Evolutionary conservation across 192 early-diverging fungal species (phyloP), one percentile per base, ranked within the genome.

Genomic region (Rhizoclosmatium globosum): DNA sequence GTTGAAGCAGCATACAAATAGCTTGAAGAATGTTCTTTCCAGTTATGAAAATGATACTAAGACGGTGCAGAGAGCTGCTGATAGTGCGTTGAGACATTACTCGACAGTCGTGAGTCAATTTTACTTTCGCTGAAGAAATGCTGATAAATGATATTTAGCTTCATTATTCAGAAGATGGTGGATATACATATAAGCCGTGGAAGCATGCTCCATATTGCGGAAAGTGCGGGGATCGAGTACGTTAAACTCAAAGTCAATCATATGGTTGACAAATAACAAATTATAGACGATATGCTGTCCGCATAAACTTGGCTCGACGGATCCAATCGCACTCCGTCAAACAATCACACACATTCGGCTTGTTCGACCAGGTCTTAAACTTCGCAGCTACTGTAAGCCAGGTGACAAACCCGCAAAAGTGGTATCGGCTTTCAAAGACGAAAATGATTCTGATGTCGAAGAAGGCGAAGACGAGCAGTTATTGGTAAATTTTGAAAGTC

Each of bases 141-240:
- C 48, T 50, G 6, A 9, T 9, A 4, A 9, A 50, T 9, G 6
- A 50, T 50, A 13, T n/a, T 74, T 79, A 85, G 81, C 57, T 85
- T 47, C 80, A 83, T 45, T 79, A 43, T 38, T 86, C 85, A n/a
- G 79, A 79, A 50, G 85, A 86, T 73, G 45, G 70, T 38, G 85
- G 85, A 1, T 13, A 79, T 38, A 78, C 78, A 3, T 88, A 77
- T 62, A 47, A 59, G 13, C 57, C 79, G n/a, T 77, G 64, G 57
- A 77, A 81, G 43, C 67, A 44, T 3, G 62, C 79, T 47, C 50
- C 15, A 13, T 83, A 77, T 57, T 89, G 88, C 73, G 62, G 43
- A 31, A 89, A 87, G 60, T 89, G 88, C 68, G 86, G 84, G 6
- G 86, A 85, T 9, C 45, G 71, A 76, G 86, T 87, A 83, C 3